A percentile compares a stretch with the other conserved stretches of the same genome.
These are phyloP conservation scores for Microbotryum violaceum DNA, from an alignment of 1,284 basidiomycete genomes.

Conservation along the genomic window DNA sequence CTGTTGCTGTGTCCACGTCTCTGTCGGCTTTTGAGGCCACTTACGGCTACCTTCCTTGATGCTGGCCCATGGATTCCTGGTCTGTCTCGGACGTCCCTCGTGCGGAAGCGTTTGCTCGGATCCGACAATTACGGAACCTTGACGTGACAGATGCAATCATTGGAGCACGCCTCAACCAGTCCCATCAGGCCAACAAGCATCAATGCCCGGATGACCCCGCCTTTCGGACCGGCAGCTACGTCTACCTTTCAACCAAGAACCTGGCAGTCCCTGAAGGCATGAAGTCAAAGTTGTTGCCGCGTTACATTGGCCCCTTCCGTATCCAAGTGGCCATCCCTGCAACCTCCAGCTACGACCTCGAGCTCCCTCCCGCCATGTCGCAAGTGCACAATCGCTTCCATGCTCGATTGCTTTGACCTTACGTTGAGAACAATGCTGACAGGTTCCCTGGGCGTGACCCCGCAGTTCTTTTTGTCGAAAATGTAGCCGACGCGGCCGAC, in stretches of 20 bases:
- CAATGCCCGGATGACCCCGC: not conserved
- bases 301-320: conserved; percentile 1
- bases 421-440: too few relatives aligned
- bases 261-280: not conserved
- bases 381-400: too few relatives aligned
- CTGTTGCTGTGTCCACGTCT: too few relatives aligned
- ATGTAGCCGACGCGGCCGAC: too few relatives aligned
- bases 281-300: conserved; percentile 2
- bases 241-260: not conserved
- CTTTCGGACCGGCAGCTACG: not conserved
- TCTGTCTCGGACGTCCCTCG: too few relatives aligned
- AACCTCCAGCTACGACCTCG: conserved; percentile 3
- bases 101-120: not conserved
- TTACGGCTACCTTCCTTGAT: too few relatives aligned
- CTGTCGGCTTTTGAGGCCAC: too few relatives aligned
- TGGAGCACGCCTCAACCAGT: conserved; percentile 3
- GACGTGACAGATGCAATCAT: conserved; percentile 9
- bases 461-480: too few relatives aligned
- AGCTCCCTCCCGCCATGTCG: too few relatives aligned
- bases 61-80: too few relatives aligned
- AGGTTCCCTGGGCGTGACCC: too few relatives aligned
- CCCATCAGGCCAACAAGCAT: not conserved
- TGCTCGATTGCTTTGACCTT: too few relatives aligned
- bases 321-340: not conserved
- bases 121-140: not conserved